A percentile compares a stretch with the other conserved stretches of the same genome.
These are phyloP conservation scores for Pilasporangium apinafurcum DNA, from an alignment of 352 stramenopile species.

Conservation along the genomic window DNA sequence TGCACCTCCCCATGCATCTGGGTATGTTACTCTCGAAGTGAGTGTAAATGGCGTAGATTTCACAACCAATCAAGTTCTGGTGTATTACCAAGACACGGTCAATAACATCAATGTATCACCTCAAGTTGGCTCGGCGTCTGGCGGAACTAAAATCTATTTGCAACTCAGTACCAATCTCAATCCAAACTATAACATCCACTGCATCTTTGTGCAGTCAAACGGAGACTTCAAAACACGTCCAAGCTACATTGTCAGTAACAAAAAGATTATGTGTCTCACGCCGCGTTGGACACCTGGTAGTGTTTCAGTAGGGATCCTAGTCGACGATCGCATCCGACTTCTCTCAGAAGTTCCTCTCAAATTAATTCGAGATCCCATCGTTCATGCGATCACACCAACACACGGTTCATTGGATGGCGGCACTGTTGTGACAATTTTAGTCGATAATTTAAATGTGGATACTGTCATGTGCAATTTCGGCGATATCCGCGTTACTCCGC, in stretches of 20 bases:
- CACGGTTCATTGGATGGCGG: slow-evolving; percentile 18
- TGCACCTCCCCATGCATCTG: slow-evolving; percentile 10
- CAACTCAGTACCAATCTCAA: slow-evolving; percentile 8
- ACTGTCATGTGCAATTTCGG: slow-evolving; percentile 18
- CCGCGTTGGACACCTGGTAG: slow-evolving; percentile 18
- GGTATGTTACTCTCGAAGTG: slow-evolving; percentile 27
- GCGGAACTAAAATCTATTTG: slow-evolving; percentile 18
- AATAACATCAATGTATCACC: slow-evolving; percentile 15
- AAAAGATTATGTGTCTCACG: slow-evolving; percentile 15
- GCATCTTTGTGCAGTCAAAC: slow-evolving; percentile 18
- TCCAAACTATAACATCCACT: slow-evolving; percentile 14
- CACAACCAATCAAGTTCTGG: slow-evolving; percentile 8
- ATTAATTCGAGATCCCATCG: slow-evolving; percentile 14
- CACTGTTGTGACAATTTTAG: slow-evolving; percentile 16
- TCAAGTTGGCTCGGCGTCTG: slow-evolving; percentile 11
- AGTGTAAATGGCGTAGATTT: slow-evolving; percentile 47
- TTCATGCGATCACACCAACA: slow-evolving; percentile 12
- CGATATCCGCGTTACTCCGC: slow-evolving; percentile 7
- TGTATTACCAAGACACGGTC: slow-evolving; percentile 31
- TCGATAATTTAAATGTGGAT: slow-evolving; percentile 8
- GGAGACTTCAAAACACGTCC: slow-evolving; percentile 9
- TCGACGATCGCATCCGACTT: slow-evolving; percentile 11
- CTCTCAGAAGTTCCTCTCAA: slow-evolving; percentile 10
- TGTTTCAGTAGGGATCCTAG: slow-evolving; percentile 15
- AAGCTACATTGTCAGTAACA: slow-evolving; percentile 16